Conservation (phyloP, 257 asterid species). For the Nicotiana tomentosiformis region DNA sequence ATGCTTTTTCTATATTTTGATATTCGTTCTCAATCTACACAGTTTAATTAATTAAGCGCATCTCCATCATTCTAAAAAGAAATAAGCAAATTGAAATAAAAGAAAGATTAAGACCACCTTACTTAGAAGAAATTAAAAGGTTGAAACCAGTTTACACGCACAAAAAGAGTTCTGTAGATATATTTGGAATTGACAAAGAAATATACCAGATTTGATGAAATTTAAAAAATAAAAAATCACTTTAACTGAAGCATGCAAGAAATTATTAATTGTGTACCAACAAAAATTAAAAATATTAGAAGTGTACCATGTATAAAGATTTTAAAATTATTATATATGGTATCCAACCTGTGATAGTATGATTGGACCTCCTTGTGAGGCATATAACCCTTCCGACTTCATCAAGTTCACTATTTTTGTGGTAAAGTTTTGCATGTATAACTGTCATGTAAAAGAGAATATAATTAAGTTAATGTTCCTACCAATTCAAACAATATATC, state of each 20-base stretch:
- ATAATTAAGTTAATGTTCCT: not conserved
- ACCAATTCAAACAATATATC: not conserved
- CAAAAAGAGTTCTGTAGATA: too few species aligned
- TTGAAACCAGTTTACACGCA: too few species aligned
- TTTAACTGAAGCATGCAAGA: too few species aligned
- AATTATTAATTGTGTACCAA: too few species aligned
- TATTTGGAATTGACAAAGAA: too few species aligned
- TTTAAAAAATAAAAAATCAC: too few species aligned
- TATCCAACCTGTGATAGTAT: slow-evolving; percentile 66
- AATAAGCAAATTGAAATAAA: too few species aligned
- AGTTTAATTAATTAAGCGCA: not conserved
- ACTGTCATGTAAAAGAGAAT: slow-evolving; percentile 21
- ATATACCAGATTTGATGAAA: too few species aligned
- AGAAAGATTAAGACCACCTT: too few species aligned
- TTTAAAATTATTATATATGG: not conserved
- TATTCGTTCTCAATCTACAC: slow-evolving; percentile 85
- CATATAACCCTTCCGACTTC: slow-evolving; percentile 66
- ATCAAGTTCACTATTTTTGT: slow-evolving; percentile 64
- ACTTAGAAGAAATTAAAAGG: not conserved
- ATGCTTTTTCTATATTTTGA: slow-evolving; percentile 51
- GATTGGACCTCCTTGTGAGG: slow-evolving; percentile 94
- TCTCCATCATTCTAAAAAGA: too few species aligned
- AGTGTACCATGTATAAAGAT: too few species aligned
- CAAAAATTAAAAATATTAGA: too few species aligned
- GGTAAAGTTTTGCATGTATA: slow-evolving; percentile 61